phyloP scores from a whole-genome alignment of 768 basidiomycete genomes.

The Coprinopsis sp. region DNA sequence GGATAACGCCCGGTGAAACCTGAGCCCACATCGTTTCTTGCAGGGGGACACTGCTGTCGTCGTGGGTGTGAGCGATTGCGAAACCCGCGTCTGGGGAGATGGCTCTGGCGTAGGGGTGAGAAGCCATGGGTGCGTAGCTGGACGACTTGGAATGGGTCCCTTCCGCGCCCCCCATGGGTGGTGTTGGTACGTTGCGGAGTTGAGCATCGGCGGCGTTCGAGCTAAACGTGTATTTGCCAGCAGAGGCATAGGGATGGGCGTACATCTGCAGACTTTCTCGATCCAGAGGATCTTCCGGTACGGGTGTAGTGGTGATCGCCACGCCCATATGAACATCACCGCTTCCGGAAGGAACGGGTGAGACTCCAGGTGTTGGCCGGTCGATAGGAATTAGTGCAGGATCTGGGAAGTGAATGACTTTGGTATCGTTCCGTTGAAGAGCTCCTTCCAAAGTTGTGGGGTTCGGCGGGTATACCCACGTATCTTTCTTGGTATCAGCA shows the following conservation, averaged over 20 bases:
- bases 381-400: slow-evolving; percentile 27
- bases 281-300: slow-evolving; percentile 24
- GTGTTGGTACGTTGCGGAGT: too few relatives aligned
- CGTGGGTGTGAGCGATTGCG: slow-evolving; percentile 26
- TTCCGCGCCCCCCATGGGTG: too few relatives aligned
- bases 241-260: slow-evolving; percentile 48
- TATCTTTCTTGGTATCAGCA: slow-evolving; percentile 5
- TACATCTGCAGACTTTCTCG: slow-evolving; percentile 31
- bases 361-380: slow-evolving; percentile 17
- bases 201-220: too few relatives aligned
- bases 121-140: slow-evolving; percentile 30
- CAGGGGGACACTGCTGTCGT: slow-evolving; percentile 37
- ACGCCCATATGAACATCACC: slow-evolving; percentile 34
- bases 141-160: too few relatives aligned
- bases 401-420: slow-evolving; percentile 38
- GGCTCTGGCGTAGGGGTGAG: slow-evolving; percentile 42
- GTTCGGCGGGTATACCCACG: too few relatives aligned
- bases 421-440: slow-evolving; percentile 35
- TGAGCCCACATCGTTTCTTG: slow-evolving; percentile 49
- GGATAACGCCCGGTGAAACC: slow-evolving; percentile 38
- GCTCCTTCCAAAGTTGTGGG: slow-evolving; percentile 37
- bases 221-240: slow-evolving; percentile 29
- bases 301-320: slow-evolving; percentile 31
- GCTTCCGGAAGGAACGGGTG: slow-evolving; percentile 24
- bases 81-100: slow-evolving; percentile 28